Percentiles rank a stretch among this genome's conserved stretches.
Evolutionary conservation across 768 basidiomycete genomes (phyloP).

Genomic region (Phaeolepiota aurea): DNA sequence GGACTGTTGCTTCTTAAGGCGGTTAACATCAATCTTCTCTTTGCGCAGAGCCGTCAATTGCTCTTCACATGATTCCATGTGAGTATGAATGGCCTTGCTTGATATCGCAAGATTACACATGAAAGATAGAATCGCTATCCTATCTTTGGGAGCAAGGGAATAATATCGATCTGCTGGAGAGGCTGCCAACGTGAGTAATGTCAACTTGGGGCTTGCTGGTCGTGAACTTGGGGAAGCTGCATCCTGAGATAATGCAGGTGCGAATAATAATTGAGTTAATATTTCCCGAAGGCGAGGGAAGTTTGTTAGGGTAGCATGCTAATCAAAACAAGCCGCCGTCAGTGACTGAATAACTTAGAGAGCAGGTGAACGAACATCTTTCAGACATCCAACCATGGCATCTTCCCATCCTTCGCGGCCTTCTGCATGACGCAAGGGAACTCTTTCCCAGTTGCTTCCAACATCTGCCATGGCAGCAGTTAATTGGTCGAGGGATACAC

Average conservation of each 20-base stretch:
- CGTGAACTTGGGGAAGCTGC: conserved; percentile 39
- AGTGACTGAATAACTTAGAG: not conserved
- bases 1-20: conserved; percentile 82
- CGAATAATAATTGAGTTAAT: conserved; percentile 66
- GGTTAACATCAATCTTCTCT: conserved; percentile 92
- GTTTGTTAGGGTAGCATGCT: conserved; percentile 70
- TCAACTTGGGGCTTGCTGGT: conserved; percentile 34
- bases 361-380: conserved; percentile 84
- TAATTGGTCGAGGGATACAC: conserved; percentile 56
- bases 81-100: conserved; percentile 78
- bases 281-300: conserved; percentile 69
- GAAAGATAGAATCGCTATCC: conserved; percentile 80
- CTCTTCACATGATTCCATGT: conserved; percentile 88
- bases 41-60: conserved; percentile 89
- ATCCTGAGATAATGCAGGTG: conserved; percentile 44
- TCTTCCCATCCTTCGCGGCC: conserved; percentile 88
- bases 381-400: conserved; percentile 78
- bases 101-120: conserved; percentile 87
- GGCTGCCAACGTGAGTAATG: conserved; percentile 32
- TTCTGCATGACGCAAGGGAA: conserved; percentile 64
- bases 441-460: conserved; percentile 83
- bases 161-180: conserved; percentile 66
- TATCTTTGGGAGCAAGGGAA: conserved; percentile 64
- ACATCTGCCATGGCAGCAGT: conserved; percentile 65
- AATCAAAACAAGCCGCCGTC: too few relatives aligned